Evolutionary conservation across 331 rosid species (phyloP), one percentile per base, ranked within the genome.

Genomic region (Telfairia occidentalis): DNA sequence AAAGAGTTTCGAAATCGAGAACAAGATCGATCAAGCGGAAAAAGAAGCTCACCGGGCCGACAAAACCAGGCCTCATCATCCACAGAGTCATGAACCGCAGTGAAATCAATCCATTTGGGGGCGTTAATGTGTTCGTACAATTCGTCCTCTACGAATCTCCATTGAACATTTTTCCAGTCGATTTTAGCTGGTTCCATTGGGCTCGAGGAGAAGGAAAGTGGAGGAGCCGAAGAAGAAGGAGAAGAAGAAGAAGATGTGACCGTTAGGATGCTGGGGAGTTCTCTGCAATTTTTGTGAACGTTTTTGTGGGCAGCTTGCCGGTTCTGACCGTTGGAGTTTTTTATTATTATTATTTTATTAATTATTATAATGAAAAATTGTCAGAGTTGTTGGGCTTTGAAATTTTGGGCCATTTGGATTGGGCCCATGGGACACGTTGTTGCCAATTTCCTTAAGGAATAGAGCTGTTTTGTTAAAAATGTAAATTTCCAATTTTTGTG

Each of bases 51-150:
- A 95, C 99, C 92, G 40, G 93, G 83, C 77, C 86, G 84, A 87
- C 99, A 95, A 46, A 95, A 95, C 96, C 96, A 95, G 77, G 89
- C 88, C 28, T 95, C 92, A 16, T 90, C 92, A 1, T 71, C 79
- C 28, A 77, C 50, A 3, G 73, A 50, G 43, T 81, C 83, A 7
- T 55, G 38, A 6, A 85, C 83, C 73, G 91, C 80, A 84, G 82
- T 86, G 89, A 95, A 92, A 78, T 95, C 99, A 65, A 95, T 82
- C 92, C 92, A 95, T 69, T 91, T 90, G 61, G 99, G 99, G 5
- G 99, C 99, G 73, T 90, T 90, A 45, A 95, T 87, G 81, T 88
- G 83, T 76, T 95, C 99, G 80, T 81, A 95, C n/a, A 82, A 77
- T 35, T 87, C 86, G 59, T 95, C 99, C 77, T 87, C 96, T 0